Conservation (phyloP, 768 basidiomycete genomes). For the Boletus vermiculosoides region DNA sequence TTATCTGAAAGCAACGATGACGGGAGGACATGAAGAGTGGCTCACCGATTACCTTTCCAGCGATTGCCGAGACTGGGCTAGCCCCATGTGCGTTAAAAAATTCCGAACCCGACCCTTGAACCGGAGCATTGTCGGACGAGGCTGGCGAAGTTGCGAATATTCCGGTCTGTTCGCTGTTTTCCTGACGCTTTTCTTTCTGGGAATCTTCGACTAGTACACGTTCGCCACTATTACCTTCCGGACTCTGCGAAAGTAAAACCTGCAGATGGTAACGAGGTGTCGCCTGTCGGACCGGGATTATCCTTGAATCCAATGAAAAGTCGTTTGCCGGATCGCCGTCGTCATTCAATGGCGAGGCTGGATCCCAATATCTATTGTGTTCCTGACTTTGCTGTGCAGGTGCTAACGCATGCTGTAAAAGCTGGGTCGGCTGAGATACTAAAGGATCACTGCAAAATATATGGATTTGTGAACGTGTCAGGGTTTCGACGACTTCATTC, state of each 20-base stretch:
- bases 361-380: constrained; percentile 6
- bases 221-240: constrained; percentile 11
- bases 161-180: constrained; percentile 17
- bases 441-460: constrained; percentile 39
- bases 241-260: constrained; percentile 13
- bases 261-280: constrained; percentile 51
- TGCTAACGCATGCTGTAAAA: constrained; percentile 47
- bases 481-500: constrained; percentile 3
- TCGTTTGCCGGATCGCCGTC: constrained; percentile 32
- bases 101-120: constrained; percentile 30
- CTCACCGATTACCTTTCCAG: constrained; percentile 34
- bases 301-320: constrained; percentile 42
- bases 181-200: constrained; percentile 49
- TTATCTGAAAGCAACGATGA: constrained; percentile 21
- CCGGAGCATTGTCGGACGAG: constrained; percentile 20
- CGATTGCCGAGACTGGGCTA: constrained; percentile 28
- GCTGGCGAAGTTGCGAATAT: constrained; percentile 24
- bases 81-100: constrained; percentile 22
- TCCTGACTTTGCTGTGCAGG: constrained; percentile 17
- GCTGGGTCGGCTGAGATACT: constrained; percentile 55
- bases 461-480: constrained; percentile 8
- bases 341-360: constrained; percentile 17
- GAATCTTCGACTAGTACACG: constrained; percentile 40
- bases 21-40: constrained; percentile 21
- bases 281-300: constrained; percentile 33